Percentiles rank a stretch among this genome's conserved stretches.
Conservation (phyloP, 2,329 filamentous ascomycete species). For the Coleophoma eucalyptorum region DNA sequence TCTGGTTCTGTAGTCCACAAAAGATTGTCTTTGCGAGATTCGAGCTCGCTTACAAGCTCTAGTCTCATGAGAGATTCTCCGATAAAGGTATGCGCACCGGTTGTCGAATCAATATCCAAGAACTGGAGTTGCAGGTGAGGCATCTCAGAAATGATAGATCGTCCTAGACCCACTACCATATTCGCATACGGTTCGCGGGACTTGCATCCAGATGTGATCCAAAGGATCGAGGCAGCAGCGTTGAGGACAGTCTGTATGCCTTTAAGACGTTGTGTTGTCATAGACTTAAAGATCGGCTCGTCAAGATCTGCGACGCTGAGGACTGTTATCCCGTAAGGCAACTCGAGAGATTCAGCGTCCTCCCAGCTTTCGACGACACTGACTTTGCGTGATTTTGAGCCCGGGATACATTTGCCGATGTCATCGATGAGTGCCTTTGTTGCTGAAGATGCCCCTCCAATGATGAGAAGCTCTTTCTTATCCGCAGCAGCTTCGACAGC, state of each 20-base stretch:
- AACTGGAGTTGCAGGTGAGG: conserved; percentile 14
- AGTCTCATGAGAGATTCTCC: conserved; percentile 7
- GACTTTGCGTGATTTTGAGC: neutral
- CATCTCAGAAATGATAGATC: conserved; percentile 12
- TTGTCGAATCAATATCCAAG: conserved; percentile 9
- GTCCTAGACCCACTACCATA: conserved; percentile 12
- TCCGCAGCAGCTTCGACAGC: neutral
- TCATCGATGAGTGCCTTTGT: conserved; percentile 1
- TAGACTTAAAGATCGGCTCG: conserved; percentile 14
- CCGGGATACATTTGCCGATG: neutral
- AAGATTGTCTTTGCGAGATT: neutral
- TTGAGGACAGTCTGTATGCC: conserved; percentile 11
- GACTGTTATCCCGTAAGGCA: neutral
- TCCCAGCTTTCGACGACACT: neutral
- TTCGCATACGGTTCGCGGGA: conserved; percentile 9
- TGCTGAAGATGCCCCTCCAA: conserved; percentile 12
- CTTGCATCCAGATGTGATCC: conserved; percentile 10
- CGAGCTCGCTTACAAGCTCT: neutral
- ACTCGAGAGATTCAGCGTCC: neutral
- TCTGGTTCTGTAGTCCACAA: conserved; percentile 15
- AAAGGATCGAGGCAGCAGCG: conserved; percentile 6
- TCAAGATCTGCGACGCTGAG: conserved; percentile 23
- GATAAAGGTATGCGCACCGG: conserved; percentile 2
- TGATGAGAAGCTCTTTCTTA: conserved; percentile 11
- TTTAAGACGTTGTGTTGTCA: conserved; percentile 13